phyloP scores from a whole-genome alignment of 192 early-diverging fungal species.

The Geranomyces variabilis region DNA sequence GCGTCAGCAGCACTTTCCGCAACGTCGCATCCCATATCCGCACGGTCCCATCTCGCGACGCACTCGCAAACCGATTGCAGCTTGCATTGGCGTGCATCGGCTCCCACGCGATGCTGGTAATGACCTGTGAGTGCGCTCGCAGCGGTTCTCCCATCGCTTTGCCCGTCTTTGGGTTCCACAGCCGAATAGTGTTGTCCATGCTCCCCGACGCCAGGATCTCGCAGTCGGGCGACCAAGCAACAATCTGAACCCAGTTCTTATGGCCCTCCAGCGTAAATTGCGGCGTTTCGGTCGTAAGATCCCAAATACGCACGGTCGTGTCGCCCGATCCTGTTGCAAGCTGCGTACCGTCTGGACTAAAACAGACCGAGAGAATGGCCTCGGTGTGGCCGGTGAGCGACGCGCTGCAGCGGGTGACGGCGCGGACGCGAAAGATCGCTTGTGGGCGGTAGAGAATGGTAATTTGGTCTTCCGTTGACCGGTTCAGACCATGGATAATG shows the following conservation, averaged over 20 bases:
- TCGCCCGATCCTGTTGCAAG: constrained; percentile 97
- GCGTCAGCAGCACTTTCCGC: constrained; percentile 72
- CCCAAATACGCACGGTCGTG: constrained; percentile 95
- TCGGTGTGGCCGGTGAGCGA: constrained; percentile 90
- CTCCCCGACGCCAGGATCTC: constrained; percentile 83
- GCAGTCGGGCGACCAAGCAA: constrained; percentile 93
- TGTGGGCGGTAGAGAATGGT: constrained; percentile 93
- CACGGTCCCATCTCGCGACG: constrained; percentile 92
- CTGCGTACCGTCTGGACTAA: constrained; percentile 87
- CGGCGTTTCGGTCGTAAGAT: constrained; percentile 96
- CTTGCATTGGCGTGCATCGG: constrained; percentile 75
- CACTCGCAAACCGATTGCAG: constrained; percentile 80
- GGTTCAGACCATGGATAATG: constrained; percentile 72
- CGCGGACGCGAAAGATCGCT: constrained; percentile 91
- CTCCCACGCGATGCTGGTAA: constrained; percentile 93
- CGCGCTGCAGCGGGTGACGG: constrained; percentile 90
- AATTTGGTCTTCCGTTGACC: constrained; percentile 88
- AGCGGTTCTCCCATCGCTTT: constrained; percentile 75
- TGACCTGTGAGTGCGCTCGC: constrained; percentile 84
- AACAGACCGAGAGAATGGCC: constrained; percentile 85
- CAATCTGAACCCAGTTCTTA: constrained; percentile 88
- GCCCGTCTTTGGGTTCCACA: constrained; percentile 92
- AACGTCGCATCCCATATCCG: constrained; percentile 90
- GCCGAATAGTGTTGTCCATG: constrained; percentile 84
- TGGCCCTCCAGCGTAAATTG: constrained; percentile 82